Base-by-base conservation (phyloP, 306 rosid species). In the Gillenia trifoliata region DNA sequence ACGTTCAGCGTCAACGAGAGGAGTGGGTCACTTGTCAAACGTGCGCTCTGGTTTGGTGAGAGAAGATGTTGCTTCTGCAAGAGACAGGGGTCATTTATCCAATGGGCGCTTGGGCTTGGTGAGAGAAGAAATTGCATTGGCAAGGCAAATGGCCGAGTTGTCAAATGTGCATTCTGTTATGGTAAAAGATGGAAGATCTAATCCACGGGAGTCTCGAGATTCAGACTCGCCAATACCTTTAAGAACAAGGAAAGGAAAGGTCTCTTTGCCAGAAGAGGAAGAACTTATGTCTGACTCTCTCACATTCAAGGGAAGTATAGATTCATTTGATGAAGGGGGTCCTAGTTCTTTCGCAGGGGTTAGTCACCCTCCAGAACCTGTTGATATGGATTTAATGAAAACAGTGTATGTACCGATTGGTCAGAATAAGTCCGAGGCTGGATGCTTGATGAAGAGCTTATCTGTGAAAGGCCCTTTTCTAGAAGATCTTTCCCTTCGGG, bases 341-440 rank as follows among this genome's bases (percentile, higher is more conserved):
- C 80, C 91, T 25, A 84, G 89, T 79, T 89, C 86, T 76, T 94
- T 94, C 83, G 88, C 92, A 4, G 99, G 99, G 71, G 99, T 93
- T 64, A 94, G 97, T 84, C 99, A 94, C 70, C 99, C 99, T 34
- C 99, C 96, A 5, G 99, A 94, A 78, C 99, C 99, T 56, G 88
- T 94, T 79, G 97, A 94, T 77, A 88, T 82, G 40, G 99, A 94
- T 89, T 88, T 89, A 61, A 92, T 94, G 93, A 86, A 84, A 78
- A 78, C 95, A 0, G 95, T 94, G 70, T 90, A 85, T 75, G 92
- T 89, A 34, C 97, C 99, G 0, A 84, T 92, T 28, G 84, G 95
- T 70, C 92, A 89, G 79, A 87, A 74, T 70, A 90, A 94, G 82
- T 50, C 96, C 0, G 96, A 90, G 73, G 71, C 93, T 43, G 87